Conservation (phyloP, 2,329 filamentous ascomycete species). For the Periconia sp. region DNA sequence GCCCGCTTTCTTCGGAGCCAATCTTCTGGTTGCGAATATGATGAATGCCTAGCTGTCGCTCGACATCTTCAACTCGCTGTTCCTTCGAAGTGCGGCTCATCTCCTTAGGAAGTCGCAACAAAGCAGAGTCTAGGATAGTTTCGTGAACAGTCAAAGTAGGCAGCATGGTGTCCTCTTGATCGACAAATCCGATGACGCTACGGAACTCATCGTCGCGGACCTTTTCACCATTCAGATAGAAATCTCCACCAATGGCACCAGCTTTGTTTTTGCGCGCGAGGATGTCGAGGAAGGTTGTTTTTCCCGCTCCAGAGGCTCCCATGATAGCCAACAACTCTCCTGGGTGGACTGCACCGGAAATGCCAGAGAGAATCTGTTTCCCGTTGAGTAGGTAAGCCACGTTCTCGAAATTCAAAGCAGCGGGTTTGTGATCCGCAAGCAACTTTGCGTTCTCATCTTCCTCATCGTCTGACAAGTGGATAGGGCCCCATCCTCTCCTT, state of each 20-base stretch:
- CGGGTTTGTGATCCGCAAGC: conserved; percentile 89
- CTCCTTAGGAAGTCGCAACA: conserved; percentile 87
- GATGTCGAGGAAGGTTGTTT: conserved; percentile 96
- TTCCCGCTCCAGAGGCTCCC: conserved; percentile 96
- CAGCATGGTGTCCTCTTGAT: conserved; percentile 97
- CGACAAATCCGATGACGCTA: conserved; percentile 93
- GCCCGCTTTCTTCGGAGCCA: conserved; percentile 92
- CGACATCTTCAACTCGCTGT: conserved; percentile 88
- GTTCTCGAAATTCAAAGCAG: conserved; percentile 85
- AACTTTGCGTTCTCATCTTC: conserved; percentile 84
- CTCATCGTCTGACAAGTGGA: conserved; percentile 82
- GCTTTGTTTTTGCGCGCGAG: conserved; percentile 96
- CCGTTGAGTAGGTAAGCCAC: conserved; percentile 87
- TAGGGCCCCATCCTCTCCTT: conserved; percentile 67
- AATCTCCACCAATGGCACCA: conserved; percentile 77
- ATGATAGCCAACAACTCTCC: conserved; percentile 98
- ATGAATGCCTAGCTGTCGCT: conserved; percentile 92
- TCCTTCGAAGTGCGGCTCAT: conserved; percentile 91
- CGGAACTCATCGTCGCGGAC: conserved; percentile 84
- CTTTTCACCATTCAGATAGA: conserved; percentile 93
- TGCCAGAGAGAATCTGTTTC: conserved; percentile 79
- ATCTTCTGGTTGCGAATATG: conserved; percentile 95
- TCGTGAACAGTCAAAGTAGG: conserved; percentile 96
- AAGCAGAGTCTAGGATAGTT: conserved; percentile 91
- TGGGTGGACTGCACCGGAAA: conserved; percentile 86